Evolutionary conservation across 208 protist genomes (phyloP), one percentile per base, ranked within the genome.

Genomic region (Acanthamoeba royreba): DNA sequence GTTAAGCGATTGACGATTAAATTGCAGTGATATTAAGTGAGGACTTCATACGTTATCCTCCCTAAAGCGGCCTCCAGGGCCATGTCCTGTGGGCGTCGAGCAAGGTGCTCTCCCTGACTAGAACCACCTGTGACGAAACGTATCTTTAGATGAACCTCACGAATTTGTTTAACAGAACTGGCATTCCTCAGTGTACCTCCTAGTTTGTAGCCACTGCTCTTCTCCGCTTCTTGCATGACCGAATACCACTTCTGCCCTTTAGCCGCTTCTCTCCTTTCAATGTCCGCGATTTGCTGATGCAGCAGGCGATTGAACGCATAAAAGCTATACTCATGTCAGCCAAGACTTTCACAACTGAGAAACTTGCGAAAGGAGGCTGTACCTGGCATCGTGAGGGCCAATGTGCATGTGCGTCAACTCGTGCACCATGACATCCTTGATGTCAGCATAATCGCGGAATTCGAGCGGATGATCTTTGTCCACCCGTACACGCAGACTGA

Each of bases 321-420:
- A 40, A 83, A 83, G 31, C 72, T 83, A 28, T 28, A 13, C 11
- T 8, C 63, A 25, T 77, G 63, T 40, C 19, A 8, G 33, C 13
- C 63, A 19, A n/a, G n/a, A n/a, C n/a, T n/a, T n/a, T n/a, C n/a
- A n/a, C n/a, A n/a, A n/a, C n/a, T n/a, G n/a, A n/a, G n/a, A n/a
- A n/a, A n/a, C n/a, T n/a, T n/a, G n/a, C n/a, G n/a, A n/a, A n/a
- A n/a, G n/a, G n/a, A n/a, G n/a, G n/a, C n/a, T n/a, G n/a, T 28
- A 58, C 52, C 52, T 58, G 58, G 58, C 58, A 28, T 43, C 35
- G 42, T 52, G 42, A 17, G 42, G 35, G 1, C 72, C 72, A 45
- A 83, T 52, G 72, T 52, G 40, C 35, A 83, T 83, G 72, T 83
- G 72, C 42, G 72, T 83, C 17, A 83, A 40, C 72, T 83, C 72